These are phyloP conservation scores for Raphanus hybrid DNA, from an alignment of 441 rosid species.

Conservation along the genomic window DNA sequence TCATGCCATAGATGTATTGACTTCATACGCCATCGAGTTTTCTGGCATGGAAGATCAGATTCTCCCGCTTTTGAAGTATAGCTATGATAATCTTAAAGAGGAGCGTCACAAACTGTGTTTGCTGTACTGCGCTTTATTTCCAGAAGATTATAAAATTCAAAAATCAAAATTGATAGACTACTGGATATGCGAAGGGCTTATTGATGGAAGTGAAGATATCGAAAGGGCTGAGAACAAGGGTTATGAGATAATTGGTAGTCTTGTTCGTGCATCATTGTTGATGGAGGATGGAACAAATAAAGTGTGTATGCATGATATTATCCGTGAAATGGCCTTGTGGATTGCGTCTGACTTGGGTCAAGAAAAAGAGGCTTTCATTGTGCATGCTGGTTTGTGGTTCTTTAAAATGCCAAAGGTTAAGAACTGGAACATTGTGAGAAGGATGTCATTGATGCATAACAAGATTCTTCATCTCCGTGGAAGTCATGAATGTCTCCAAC, in stretches of 20 bases:
- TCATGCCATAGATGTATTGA: not conserved
- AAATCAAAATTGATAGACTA: not conserved
- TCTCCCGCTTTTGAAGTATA: not conserved
- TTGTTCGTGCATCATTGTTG: not conserved
- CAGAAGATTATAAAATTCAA: not conserved
- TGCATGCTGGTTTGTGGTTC: too few relatives aligned
- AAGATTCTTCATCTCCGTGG: too few relatives aligned
- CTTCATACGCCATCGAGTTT: not conserved
- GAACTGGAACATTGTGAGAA: too few relatives aligned
- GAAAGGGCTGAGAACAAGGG: not conserved
- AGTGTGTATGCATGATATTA: too few relatives aligned
- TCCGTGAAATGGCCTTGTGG: too few relatives aligned
- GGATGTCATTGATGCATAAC: too few relatives aligned
- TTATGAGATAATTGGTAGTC: not conserved
- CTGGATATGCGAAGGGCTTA: not conserved
- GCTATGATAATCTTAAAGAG: not conserved
- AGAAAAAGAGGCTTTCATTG: too few relatives aligned
- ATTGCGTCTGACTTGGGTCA: too few relatives aligned
- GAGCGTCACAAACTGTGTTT: not conserved
- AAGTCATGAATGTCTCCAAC: too few relatives aligned
- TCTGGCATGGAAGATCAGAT: not conserved
- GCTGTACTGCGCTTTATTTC: not conserved
- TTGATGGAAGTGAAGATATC: not conserved
- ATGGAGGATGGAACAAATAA: not conserved
- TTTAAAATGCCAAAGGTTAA: too few relatives aligned